Percentiles rank a stretch among this genome's conserved stretches.
phyloP scores from a whole-genome alignment of 1,284 basidiomycete species.

The Trametes sp. region DNA sequence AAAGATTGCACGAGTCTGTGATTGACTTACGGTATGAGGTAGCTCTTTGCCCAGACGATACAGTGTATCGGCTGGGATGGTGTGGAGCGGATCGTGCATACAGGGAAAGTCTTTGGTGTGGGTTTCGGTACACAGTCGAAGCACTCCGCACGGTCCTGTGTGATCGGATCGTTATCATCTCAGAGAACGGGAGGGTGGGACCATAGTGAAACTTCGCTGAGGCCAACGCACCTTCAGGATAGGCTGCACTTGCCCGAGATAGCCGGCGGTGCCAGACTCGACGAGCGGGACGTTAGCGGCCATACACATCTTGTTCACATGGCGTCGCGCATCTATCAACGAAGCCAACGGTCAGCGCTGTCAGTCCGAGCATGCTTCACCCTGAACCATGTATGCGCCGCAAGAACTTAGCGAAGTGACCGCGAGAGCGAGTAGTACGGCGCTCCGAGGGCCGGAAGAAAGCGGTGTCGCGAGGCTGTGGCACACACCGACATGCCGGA shows the following conservation, averaged over 20 bases:
- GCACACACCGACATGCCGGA: neutral
- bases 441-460: neutral
- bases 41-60: conserved; percentile 99
- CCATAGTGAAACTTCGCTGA: no score
- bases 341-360: neutral
- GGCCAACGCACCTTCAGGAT: conserved; percentile 77
- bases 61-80: conserved; percentile 98
- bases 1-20: neutral
- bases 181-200: no score
- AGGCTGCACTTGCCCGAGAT: conserved; percentile 88
- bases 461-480: neutral
- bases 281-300: conserved; percentile 91
- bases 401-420: no score
- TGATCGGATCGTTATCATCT: no score
- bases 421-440: neutral
- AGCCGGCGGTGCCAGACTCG: conserved; percentile 97
- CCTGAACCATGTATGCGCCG: neutral
- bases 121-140: conserved; percentile 93
- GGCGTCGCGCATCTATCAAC: conserved; percentile 83
- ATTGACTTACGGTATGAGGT: conserved; percentile 87
- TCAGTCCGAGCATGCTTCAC: neutral
- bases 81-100: conserved; percentile 98
- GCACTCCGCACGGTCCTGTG: conserved; percentile 89
- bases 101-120: conserved; percentile 93
- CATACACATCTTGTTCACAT: conserved; percentile 98